Conservation (phyloP, 2,329 filamentous ascomycete genomes). For the Penicillium sp. region DNA sequence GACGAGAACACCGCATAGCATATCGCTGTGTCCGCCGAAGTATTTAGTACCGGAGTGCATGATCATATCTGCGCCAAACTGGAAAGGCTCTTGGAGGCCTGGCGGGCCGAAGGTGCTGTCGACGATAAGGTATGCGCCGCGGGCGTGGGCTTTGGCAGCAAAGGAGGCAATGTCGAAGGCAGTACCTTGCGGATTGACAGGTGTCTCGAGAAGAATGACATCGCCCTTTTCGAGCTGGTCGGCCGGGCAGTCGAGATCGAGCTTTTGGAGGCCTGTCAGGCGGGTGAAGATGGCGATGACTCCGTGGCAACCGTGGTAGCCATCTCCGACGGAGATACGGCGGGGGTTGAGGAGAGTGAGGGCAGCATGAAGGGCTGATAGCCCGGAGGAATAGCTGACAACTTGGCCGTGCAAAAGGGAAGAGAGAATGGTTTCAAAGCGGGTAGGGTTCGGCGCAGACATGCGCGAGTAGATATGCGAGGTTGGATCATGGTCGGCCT, state of each 20-base stretch:
- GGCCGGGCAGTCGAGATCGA: constrained; percentile 68
- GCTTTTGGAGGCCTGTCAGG: constrained; percentile 70
- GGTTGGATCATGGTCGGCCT: constrained; percentile 27
- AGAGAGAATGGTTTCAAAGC: constrained; percentile 79
- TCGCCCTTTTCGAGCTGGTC: constrained; percentile 72
- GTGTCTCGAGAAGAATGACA: constrained; percentile 87
- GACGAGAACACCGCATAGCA: constrained; percentile 82
- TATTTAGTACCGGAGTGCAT: constrained; percentile 97
- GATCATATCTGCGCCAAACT: constrained; percentile 75
- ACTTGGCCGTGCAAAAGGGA: constrained; percentile 64
- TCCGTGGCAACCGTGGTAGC: constrained; percentile 93
- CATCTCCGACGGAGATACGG: constrained; percentile 75
- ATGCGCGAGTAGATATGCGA: constrained; percentile 81
- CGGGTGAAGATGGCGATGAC: constrained; percentile 72
- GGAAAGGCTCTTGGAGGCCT: constrained; percentile 81
- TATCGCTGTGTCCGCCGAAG: constrained; percentile 89
- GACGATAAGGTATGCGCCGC: constrained; percentile 75
- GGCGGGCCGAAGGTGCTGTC: constrained; percentile 94
- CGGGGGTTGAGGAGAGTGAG: constrained; percentile 81
- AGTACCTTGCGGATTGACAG: constrained; percentile 84
- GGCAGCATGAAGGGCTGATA: constrained; percentile 84
- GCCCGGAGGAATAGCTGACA: constrained; percentile 78
- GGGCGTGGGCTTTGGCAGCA: constrained; percentile 67
- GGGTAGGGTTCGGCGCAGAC: constrained; percentile 74
- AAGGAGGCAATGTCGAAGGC: constrained; percentile 71